Base-by-base conservation (phyloP, 2,329 filamentous ascomycete genomes). In the Pseudogymnoascus sp. region DNA sequence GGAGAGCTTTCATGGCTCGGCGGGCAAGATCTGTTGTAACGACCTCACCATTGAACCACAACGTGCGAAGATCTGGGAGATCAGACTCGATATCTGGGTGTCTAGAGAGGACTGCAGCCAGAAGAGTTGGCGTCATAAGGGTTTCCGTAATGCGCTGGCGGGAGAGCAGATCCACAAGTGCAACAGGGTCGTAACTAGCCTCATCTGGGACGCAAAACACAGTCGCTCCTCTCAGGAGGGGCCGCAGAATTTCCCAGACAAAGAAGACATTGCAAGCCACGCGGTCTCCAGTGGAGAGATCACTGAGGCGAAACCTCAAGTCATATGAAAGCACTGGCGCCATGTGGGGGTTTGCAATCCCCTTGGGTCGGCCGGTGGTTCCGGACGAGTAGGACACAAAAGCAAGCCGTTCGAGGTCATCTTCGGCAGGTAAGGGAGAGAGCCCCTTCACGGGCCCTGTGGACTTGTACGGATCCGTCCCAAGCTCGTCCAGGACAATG, bases 221-320 rank as follows among this genome's bases (percentile, higher is more conserved):
- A 0, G 90, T 91, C 2, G 89, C 90, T 68, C 90, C 90, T 62
- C 89, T 83, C 62, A 93, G 73, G 50, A 93, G 78, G 7, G 90
- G 90, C 4, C 90, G 87, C 62, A 93, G 74, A 63, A 93, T 92
- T 73, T 93, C 90, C 90, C 90, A 93, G 56, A 93, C 82, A 72
- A 93, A 93, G 74, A 93, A 93, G 64, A 93, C 90, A 78, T 93
- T 93, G 77, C 89, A 93, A n/a, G 90, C 90, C 10, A 93, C 89
- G 6, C 90, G 84, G 68, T 92, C 90, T 14, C 89, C 89, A 0
- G 86, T 87, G 16, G 81, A 75, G 2, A 91, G 78, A 72, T 93
- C 87, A 67, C 85, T 88, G 59, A 93, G 74, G 8, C 77, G 79
- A 70, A 93, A 93, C 73, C 90, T 80, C 66, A 91, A 74, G 68